A percentile compares a stretch with the other conserved stretches of the same genome.
phyloP scores from a whole-genome alignment of 495 filamentous ascomycete species.

The Usnea hakonensis region DNA sequence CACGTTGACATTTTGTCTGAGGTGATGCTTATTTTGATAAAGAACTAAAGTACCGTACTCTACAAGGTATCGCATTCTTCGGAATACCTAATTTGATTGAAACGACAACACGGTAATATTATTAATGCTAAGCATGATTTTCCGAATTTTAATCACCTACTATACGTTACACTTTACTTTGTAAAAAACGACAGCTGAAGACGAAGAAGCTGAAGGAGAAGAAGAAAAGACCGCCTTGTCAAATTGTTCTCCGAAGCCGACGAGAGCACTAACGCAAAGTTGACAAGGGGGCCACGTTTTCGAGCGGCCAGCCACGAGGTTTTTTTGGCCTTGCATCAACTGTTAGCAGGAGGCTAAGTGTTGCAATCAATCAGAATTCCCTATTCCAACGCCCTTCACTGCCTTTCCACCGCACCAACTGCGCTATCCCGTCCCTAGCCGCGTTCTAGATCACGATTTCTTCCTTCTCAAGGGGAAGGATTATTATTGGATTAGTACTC shows the following conservation, averaged over 20 bases:
- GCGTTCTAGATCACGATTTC: constrained; percentile 8
- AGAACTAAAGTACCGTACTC: too few relatives aligned
- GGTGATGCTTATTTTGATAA: too few relatives aligned
- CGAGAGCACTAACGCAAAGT: background rate
- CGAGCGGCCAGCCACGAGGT: constrained; percentile 13
- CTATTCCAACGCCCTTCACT: background rate
- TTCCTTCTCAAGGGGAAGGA: background rate
- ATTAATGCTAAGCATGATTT: too few relatives aligned
- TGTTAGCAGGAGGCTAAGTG: background rate
- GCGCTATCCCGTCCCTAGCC: constrained; percentile 5
- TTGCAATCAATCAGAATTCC: constrained; percentile 11
- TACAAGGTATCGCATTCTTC: too few relatives aligned
- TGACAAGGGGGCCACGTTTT: constrained; percentile 18
- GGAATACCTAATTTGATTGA: background rate
- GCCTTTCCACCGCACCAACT: background rate
- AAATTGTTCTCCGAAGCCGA: background rate
- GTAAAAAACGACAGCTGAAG: too few relatives aligned
- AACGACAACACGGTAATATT: too few relatives aligned
- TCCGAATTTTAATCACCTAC: too few relatives aligned
- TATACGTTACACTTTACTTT: too few relatives aligned
- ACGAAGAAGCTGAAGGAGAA: background rate
- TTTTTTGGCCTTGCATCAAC: constrained; percentile 9
- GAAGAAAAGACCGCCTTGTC: background rate
- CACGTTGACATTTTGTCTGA: background rate
- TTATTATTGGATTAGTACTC: too few relatives aligned